phyloP scores from a whole-genome alignment of 2,329 filamentous ascomycete species.

The Macrophomina phaseolina region DNA sequence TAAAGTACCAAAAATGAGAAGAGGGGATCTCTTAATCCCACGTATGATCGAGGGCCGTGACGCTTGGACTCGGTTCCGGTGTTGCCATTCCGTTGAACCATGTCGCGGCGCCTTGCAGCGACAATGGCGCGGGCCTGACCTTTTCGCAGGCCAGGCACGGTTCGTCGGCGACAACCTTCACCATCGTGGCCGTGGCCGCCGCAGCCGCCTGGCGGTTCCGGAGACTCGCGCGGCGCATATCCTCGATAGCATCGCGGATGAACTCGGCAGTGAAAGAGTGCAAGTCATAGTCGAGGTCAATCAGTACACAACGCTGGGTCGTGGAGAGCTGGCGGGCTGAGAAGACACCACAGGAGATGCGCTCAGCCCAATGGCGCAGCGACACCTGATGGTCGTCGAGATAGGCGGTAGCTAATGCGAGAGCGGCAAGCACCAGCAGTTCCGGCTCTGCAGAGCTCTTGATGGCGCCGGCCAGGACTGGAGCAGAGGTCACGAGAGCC shows the following conservation, averaged over 20 bases:
- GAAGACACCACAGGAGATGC: conserved; percentile 37
- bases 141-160: conserved; percentile 27
- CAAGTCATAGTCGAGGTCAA: conserved; percentile 47
- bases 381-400: conserved; percentile 40
- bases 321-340: conserved; percentile 39
- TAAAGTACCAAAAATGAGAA: conserved; percentile 16
- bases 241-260: conserved; percentile 38
- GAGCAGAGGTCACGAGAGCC: conserved; percentile 8
- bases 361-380: conserved; percentile 41
- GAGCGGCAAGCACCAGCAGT: conserved; percentile 43
- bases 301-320: conserved; percentile 41
- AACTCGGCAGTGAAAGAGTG: conserved; percentile 41
- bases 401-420: conserved; percentile 43
- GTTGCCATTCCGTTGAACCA: conserved; percentile 44
- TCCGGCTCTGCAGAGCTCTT: conserved; percentile 36
- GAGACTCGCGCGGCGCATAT: conserved; percentile 37
- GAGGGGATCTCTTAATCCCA: conserved; percentile 14
- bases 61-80: conserved; percentile 45
- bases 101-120: conserved; percentile 34
- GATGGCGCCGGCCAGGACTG: conserved; percentile 3
- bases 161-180: conserved; percentile 29
- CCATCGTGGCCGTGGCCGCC: conserved; percentile 27
- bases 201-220: conserved; percentile 18
- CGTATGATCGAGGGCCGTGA: conserved; percentile 11
- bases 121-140: conserved; percentile 34